These are phyloP conservation scores for Balamuthia mandrillaris DNA, from an alignment of 208 protist genomes.

Conservation along the genomic window DNA sequence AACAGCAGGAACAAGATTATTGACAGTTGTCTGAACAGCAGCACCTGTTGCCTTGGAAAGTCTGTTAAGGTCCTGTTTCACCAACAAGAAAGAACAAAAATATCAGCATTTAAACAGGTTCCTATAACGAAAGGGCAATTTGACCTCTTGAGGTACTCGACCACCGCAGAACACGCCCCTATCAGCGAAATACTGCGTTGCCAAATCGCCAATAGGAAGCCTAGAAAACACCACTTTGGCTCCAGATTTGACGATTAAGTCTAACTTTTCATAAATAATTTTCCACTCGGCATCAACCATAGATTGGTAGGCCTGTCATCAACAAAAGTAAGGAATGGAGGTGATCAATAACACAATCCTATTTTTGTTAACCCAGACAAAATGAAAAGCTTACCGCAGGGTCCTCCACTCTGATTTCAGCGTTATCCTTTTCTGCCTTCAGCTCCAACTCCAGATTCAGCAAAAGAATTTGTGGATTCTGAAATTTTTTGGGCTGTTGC, in stretches of 20 bases:
- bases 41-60: conserved; percentile 94
- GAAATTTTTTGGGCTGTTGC: conserved; percentile 98
- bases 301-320: conserved; percentile 97
- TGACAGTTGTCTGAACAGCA: conserved; percentile 95
- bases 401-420: conserved; percentile 97
- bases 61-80: conserved; percentile 78
- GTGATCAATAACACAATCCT: too few relatives aligned
- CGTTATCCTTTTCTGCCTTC: conserved; percentile 99
- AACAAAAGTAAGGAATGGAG: too few relatives aligned
- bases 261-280: conserved; percentile 99
- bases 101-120: too few relatives aligned
- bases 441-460: conserved; percentile 99
- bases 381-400: conserved; percentile 65
- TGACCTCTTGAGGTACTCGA: conserved; percentile 92
- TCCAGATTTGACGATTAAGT: conserved; percentile 95
- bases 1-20: conserved; percentile 84
- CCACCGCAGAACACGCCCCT: conserved; percentile 99
- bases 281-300: conserved; percentile 99
- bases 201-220: conserved; percentile 98
- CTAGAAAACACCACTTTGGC: conserved; percentile 97
- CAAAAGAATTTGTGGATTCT: conserved; percentile 95
- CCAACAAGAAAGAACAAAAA: too few relatives aligned
- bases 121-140: too few relatives aligned
- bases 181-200: conserved; percentile 99
- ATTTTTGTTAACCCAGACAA: too few relatives aligned